Evolutionary conservation across 257 asterid species (phyloP).

Genomic region (Solanum dulcamara): DNA sequence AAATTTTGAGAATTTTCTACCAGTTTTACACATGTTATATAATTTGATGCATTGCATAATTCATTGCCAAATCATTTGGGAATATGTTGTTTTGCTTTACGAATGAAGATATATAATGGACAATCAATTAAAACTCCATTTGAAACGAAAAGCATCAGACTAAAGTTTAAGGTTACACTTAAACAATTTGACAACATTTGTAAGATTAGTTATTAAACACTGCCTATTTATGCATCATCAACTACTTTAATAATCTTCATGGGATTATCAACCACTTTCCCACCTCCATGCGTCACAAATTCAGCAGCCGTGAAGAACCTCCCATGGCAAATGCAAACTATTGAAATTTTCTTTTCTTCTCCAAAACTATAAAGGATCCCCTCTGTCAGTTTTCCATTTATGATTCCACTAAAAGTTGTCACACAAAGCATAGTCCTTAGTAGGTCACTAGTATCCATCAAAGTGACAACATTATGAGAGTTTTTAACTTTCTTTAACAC

Average conservation of each 20-base stretch:
- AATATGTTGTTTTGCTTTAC: background rate
- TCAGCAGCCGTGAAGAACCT: conserved; percentile 11
- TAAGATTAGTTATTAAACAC: background rate
- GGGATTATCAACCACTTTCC: background rate
- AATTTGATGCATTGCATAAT: too few relatives aligned
- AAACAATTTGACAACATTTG: background rate
- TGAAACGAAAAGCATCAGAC: background rate
- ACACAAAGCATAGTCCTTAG: conserved; percentile 12
- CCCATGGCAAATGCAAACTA: conserved; percentile 18
- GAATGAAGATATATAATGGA: background rate
- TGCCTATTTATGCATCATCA: background rate
- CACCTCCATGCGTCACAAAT: conserved; percentile 19
- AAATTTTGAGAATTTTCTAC: too few relatives aligned
- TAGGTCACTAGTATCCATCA: background rate
- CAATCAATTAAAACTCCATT: background rate
- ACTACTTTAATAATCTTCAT: background rate
- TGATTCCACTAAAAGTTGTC: background rate
- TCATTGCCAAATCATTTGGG: too few relatives aligned
- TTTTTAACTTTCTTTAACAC: background rate
- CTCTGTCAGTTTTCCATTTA: background rate
- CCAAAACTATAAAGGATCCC: conserved; percentile 6
- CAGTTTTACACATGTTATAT: too few relatives aligned
- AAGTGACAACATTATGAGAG: background rate
- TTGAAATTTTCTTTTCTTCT: background rate
- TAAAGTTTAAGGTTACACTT: background rate